These are phyloP conservation scores for Russula earlei DNA, from an alignment of 768 basidiomycete species.

Conservation along the genomic window DNA sequence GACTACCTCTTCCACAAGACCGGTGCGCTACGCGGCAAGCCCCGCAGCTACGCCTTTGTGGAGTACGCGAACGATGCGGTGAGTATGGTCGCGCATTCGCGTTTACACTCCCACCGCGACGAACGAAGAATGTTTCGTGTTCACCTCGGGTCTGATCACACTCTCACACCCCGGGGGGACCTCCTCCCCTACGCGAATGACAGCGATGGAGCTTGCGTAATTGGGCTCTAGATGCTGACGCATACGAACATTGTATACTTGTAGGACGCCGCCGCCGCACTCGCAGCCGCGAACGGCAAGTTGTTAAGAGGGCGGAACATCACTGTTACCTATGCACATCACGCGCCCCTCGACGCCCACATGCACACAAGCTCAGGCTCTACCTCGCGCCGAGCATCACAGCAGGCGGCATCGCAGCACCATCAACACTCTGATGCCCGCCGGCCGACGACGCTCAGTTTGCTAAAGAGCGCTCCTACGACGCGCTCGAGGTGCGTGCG, in stretches of 20 bases:
- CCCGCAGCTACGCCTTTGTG: constrained; percentile 91
- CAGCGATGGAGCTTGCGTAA: too few species aligned
- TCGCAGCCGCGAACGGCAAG: constrained; percentile 64
- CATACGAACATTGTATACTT: constrained; percentile 18
- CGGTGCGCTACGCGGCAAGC: constrained; percentile 82
- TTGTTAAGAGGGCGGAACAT: constrained; percentile 80
- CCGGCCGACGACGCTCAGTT: constrained; percentile 77
- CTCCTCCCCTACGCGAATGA: too few species aligned
- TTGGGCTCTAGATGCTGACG: background rate
- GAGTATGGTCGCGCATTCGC: constrained; percentile 24
- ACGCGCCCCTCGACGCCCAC: constrained; percentile 45
- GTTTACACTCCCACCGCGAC: constrained; percentile 13
- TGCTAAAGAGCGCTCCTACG: constrained; percentile 64
- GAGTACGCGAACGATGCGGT: constrained; percentile 78
- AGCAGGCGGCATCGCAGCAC: background rate
- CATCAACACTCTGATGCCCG: constrained; percentile 34
- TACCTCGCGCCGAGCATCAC: background rate
- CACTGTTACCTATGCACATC: constrained; percentile 86
- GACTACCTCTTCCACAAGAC: constrained; percentile 96
- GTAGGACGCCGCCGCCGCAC: constrained; percentile 79
- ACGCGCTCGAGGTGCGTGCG: constrained; percentile 40
- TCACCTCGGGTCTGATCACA: constrained; percentile 41
- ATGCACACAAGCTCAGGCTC: background rate
- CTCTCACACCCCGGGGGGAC: background rate
- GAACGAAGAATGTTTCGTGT: constrained; percentile 17